Evolutionary conservation across 1,284 basidiomycete genomes (phyloP), one percentile per base, ranked within the genome.

Genomic region (Ceratobasidium theobromae): DNA sequence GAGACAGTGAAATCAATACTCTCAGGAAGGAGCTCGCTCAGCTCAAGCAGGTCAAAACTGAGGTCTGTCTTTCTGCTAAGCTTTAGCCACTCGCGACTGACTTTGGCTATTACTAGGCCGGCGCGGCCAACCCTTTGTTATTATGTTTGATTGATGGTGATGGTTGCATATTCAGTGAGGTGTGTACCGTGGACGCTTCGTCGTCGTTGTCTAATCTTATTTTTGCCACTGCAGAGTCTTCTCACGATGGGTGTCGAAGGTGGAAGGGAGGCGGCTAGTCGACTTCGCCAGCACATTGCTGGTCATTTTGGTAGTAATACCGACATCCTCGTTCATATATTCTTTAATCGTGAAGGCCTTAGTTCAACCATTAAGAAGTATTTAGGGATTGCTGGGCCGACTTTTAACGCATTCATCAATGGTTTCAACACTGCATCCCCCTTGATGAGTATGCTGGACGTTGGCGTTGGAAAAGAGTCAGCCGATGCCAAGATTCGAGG

Each of bases 401-500:
- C 77, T 53, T 83, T 88, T 69, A 83, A 84, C 6, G 82, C 86
- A 23, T 89, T 89, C 71, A 75, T 86, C 55, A 74, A 80, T 62
- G 87, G 87, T 8, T 86, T 89, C 70, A 87, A 87, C 74, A 82
- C 86, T 73, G 82, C 85, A 8, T 77, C 81, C 11, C 83, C 84
- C 67, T 79, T 84, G 41, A 87, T 87, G 73, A 74, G 82, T 72
- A 86, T 91, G 74, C 79, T 86, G 54, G 88, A 91, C 73, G 87
- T 88, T 57, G 88, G 88, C 25, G 79, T 77, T 64, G 85, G 81
- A 58, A 89, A 90, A 76, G 88, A 91, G 75, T 86, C 83, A 2
- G 83, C 84, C 28, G 87, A 89, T 73, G 80, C 84, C 46, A 91
- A 91, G 76, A 83, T 91, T 72, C 85, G 84, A 79, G 85, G 88